Evolutionary conservation across 73 alveolate genomes (phyloP).

Genomic region (Uronychia binucleata): DNA sequence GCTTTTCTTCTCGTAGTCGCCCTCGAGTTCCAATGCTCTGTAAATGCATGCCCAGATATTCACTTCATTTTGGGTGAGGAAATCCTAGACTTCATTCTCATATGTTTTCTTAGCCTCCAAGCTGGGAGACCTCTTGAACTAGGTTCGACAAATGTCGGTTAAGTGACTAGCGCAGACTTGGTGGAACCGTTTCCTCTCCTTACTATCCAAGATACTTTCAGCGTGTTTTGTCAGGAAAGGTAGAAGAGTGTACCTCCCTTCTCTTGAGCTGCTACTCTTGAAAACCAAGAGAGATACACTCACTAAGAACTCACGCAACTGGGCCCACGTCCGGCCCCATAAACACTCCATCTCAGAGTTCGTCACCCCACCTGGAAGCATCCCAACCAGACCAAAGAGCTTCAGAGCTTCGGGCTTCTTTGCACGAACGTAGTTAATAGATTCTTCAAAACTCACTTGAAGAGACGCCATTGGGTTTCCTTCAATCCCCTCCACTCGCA

Average conservation of each 20-base stretch:
- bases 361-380: conserved; percentile 50
- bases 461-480: conserved; percentile 49
- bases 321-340: conserved; percentile 34
- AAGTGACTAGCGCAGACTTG: neutral
- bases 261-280: conserved; percentile 27
- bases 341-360: conserved; percentile 9
- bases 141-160: neutral
- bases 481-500: conserved; percentile 31
- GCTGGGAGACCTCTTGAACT: neutral
- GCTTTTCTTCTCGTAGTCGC: neutral
- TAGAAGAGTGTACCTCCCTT: conserved; percentile 19
- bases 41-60: conserved; percentile 57
- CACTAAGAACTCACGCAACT: conserved; percentile 4
- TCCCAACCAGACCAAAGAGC: conserved; percentile 44
- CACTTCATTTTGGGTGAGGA: conserved; percentile 17
- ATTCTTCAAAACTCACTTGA: conserved; percentile 27
- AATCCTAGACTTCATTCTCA: conserved; percentile 1
- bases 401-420: conserved; percentile 31
- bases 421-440: conserved; percentile 22
- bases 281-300: conserved; percentile 36
- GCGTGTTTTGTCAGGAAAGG: conserved; percentile 24
- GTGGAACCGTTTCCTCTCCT: neutral
- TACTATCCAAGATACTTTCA: neutral
- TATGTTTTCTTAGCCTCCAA: conserved; percentile 1
- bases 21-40: conserved; percentile 18